These are phyloP conservation scores for Elsinoe australis DNA, from an alignment of 2,329 filamentous ascomycete genomes.

Conservation along the genomic window DNA sequence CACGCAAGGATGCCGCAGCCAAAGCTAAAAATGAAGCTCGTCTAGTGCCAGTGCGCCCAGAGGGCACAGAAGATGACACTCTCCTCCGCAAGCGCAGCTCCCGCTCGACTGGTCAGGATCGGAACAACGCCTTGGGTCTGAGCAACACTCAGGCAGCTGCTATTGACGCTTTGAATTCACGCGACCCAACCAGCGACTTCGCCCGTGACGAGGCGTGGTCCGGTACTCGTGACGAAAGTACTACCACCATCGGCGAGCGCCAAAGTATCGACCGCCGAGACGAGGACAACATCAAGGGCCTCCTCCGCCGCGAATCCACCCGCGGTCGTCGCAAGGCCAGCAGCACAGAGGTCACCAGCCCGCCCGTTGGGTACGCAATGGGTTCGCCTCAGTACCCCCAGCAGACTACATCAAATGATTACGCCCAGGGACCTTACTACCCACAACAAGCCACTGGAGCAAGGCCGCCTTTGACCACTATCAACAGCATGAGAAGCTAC, in stretches of 20 bases:
- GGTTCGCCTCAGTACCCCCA: conserved; percentile 26
- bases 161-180: conserved; percentile 39
- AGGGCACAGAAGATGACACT: conserved; percentile 24
- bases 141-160: conserved; percentile 32
- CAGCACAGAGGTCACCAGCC: conserved; percentile 19
- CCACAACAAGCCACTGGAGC: background rate
- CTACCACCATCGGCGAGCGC: conserved; percentile 32
- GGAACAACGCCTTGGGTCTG: conserved; percentile 31
- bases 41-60: conserved; percentile 47
- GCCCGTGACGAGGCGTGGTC: conserved; percentile 41
- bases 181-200: conserved; percentile 36
- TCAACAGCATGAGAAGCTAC: conserved; percentile 10
- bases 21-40: conserved; percentile 46
- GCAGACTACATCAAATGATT: conserved; percentile 22
- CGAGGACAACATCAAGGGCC: conserved; percentile 40
- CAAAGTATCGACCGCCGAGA: conserved; percentile 37
- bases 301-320: conserved; percentile 39
- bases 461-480: conserved; percentile 18
- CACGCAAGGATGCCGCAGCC: conserved; percentile 50
- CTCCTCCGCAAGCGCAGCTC: conserved; percentile 9
- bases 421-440: conserved; percentile 9
- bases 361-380: conserved; percentile 17
- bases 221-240: conserved; percentile 33
- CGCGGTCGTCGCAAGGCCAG: conserved; percentile 36
- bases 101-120: conserved; percentile 21